These are phyloP conservation scores for Epichloe bromicola DNA, from an alignment of 2,329 filamentous ascomycete species.

Conservation along the genomic window DNA sequence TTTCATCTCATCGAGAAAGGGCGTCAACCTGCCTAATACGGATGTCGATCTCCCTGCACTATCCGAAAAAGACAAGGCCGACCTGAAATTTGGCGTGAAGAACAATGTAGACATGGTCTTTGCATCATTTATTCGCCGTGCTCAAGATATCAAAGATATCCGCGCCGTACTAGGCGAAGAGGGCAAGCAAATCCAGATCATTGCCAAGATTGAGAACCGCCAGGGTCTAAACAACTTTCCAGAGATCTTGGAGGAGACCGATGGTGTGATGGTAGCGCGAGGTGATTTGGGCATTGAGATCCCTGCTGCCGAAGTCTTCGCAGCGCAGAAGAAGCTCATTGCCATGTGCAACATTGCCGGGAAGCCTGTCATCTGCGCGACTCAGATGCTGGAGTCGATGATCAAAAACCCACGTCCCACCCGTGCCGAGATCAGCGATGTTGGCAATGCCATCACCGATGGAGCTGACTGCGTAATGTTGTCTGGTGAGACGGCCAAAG, in stretches of 20 bases:
- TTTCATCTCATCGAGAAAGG: conserved; percentile 97
- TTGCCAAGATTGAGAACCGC: conserved; percentile 99
- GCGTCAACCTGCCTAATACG: conserved; percentile 97
- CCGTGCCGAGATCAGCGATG: conserved; percentile 95
- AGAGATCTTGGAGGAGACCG: conserved; percentile 89
- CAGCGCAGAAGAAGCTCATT: conserved; percentile 99
- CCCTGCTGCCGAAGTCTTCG: conserved; percentile 94
- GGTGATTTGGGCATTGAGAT: conserved; percentile 96
- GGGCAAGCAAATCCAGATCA: conserved; percentile 96
- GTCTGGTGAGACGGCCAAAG: conserved; percentile 98
- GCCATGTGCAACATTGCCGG: conserved; percentile 99
- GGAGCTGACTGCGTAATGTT: conserved; percentile 99
- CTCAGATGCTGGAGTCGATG: conserved; percentile 99
- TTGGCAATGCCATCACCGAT: conserved; percentile 94
- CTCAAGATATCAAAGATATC: conserved; percentile 85
- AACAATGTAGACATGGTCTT: conserved; percentile 99
- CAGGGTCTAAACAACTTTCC: conserved; percentile 99
- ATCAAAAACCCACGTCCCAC: conserved; percentile 99
- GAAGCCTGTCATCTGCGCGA: conserved; percentile 97
- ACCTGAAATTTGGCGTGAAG: conserved; percentile 92
- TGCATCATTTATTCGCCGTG: conserved; percentile 92
- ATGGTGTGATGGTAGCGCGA: conserved; percentile 99
- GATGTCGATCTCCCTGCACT: conserved; percentile 95
- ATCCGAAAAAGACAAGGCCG: conserved; percentile 94
- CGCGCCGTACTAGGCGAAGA: conserved; percentile 81